Evolutionary conservation across 768 basidiomycete species (phyloP), one percentile per base, ranked within the genome.

Genomic region (Astraeus odoratus): DNA sequence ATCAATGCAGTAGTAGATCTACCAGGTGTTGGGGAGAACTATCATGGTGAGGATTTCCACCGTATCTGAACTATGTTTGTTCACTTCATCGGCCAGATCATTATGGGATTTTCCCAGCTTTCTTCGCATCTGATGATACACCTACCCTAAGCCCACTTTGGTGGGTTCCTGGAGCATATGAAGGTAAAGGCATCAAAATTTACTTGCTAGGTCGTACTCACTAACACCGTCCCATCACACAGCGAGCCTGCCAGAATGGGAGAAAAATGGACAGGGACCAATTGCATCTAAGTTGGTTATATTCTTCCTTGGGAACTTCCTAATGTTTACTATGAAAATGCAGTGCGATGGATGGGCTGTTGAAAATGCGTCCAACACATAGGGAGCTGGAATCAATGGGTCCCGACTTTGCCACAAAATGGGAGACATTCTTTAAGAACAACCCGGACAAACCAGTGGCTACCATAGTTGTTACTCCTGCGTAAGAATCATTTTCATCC

Each of bases 261-360:
- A 50, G 16, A 53, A 62, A 25, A 51, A 63, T 2, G 76, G 73
- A 1, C 61, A 59, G 27, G 76, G 76, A 6, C 49, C 72, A 30
- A 62, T 81, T 53, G 67, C 77, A 0, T 69, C 74, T 52, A 81
- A 79, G 81, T 80, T 38, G 13, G 67, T 46, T 18, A 1, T 51
- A 19, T 26, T 16, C 30, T n/a, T n/a, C 9, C 31, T 10, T 1
- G 3, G 3, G 19, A n/a, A 9, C 4, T 19, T 9, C 6, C 10
- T 2, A 16, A 26, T 8, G n/a, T n/a, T n/a, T n/a, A 19, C 47
- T 16, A 45, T 3, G 5, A 10, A 5, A 13, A 39, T 12, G 10
- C 25, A 57, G 56, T n/a, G 55, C 47, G 5, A 15, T 18, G 2
- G 61, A 57, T 15, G 57, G 43, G 1, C 22, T 39, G 5, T 42